Evolutionary conservation across 2,329 filamentous ascomycete species (phyloP).

Genomic region (Thelonectria discophora): DNA sequence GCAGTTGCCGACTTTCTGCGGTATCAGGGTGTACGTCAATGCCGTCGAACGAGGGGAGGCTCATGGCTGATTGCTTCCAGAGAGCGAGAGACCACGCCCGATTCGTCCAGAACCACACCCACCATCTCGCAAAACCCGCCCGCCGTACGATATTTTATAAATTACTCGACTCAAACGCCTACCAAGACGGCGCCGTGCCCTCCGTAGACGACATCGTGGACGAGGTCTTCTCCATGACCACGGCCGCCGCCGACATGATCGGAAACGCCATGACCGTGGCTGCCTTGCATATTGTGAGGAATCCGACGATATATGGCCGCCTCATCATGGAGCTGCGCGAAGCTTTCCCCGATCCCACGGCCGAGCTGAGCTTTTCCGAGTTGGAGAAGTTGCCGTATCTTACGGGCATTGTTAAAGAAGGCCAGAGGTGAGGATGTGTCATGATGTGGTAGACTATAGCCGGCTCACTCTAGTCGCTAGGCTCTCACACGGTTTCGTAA

Average conservation of each 20-base stretch:
- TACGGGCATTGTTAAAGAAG: constrained; percentile 21
- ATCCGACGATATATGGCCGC: constrained; percentile 10
- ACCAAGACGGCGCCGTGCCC: constrained; percentile 10
- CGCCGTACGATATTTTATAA: constrained; percentile 21
- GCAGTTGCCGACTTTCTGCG: constrained; percentile 19
- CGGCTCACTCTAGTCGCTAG: neutral
- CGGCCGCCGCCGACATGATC: constrained; percentile 17
- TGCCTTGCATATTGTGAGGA: constrained; percentile 20
- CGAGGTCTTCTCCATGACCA: constrained; percentile 20
- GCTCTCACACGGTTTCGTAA: constrained; percentile 20
- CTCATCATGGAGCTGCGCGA: constrained; percentile 17
- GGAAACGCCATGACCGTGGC: constrained; percentile 22
- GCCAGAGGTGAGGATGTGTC: constrained; percentile 10
- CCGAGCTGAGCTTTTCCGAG: constrained; percentile 3
- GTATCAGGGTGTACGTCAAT: constrained; percentile 1
- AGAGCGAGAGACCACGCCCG: constrained; percentile 14
- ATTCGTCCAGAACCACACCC: constrained; percentile 15
- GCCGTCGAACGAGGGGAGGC: neutral
- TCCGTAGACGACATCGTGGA: constrained; percentile 7
- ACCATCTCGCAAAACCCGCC: constrained; percentile 13
- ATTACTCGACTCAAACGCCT: constrained; percentile 16
- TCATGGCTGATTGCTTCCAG: neutral
- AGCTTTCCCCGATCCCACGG: constrained; percentile 14
- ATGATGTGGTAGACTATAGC: neutral
- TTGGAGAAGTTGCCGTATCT: constrained; percentile 20